Conservation (phyloP, 352 stramenopile genomes). For the Albugo candida region DNA sequence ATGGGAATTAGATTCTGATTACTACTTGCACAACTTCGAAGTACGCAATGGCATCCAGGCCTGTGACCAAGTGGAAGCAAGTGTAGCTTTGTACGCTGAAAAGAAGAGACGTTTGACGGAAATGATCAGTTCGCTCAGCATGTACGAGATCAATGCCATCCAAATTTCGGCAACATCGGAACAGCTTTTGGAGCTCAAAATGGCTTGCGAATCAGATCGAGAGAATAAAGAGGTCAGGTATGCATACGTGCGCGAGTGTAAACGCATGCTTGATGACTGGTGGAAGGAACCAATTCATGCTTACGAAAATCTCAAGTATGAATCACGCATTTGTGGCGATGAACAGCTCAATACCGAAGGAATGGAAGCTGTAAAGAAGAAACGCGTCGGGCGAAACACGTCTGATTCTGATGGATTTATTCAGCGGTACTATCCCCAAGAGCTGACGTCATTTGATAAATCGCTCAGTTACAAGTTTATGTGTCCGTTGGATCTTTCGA, state of each 20-base stretch:
- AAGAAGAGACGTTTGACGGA: conserved; percentile 28
- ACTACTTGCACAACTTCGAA: conserved; percentile 83
- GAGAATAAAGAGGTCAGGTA: conserved; percentile 23
- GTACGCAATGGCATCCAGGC: conserved; percentile 44
- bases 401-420: conserved; percentile 52
- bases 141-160: conserved; percentile 1
- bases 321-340: neutral
- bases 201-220: neutral
- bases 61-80: conserved; percentile 40
- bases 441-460: conserved; percentile 74
- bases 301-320: conserved; percentile 34
- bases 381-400: conserved; percentile 3
- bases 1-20: conserved; percentile 77
- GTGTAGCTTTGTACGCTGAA: conserved; percentile 37
- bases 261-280: conserved; percentile 60
- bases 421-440: conserved; percentile 69
- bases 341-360: neutral
- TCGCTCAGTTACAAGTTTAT: conserved; percentile 78
- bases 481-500: conserved; percentile 56
- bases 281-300: conserved; percentile 63
- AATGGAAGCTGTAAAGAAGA: neutral
- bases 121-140: conserved; percentile 3
- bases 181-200: neutral
- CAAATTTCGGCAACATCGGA: conserved; percentile 5
- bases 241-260: conserved; percentile 60